phyloP scores from a whole-genome alignment of 768 basidiomycete species.

The Glaciozyma antarctica region DNA sequence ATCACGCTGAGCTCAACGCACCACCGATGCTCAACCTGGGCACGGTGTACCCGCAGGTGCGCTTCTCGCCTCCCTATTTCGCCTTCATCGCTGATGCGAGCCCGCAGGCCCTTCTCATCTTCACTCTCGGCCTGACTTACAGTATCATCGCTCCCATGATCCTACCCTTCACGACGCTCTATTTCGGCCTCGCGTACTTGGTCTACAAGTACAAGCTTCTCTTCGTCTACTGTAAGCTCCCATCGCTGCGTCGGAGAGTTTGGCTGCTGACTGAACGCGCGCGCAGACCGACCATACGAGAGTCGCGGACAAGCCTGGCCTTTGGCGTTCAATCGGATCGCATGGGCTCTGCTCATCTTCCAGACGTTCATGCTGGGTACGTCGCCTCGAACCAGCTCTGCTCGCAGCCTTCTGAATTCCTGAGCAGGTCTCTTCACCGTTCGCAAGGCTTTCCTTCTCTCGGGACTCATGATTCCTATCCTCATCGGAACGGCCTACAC shows the following conservation, averaged over 20 bases:
- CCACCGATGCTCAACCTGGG: slow-evolving; percentile 99
- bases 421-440: slow-evolving; percentile 74
- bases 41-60: slow-evolving; percentile 69
- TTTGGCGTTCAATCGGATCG: slow-evolving; percentile 79
- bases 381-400: not conserved
- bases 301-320: slow-evolving; percentile 97
- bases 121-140: slow-evolving; percentile 88
- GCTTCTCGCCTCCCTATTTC: not conserved
- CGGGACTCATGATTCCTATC: slow-evolving; percentile 63
- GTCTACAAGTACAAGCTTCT: slow-evolving; percentile 98
- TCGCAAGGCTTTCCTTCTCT: slow-evolving; percentile 52
- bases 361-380: slow-evolving; percentile 68
- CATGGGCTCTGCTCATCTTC: slow-evolving; percentile 88
- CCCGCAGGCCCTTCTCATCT: slow-evolving; percentile 73
- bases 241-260: not conserved
- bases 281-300: slow-evolving; percentile 81
- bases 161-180: slow-evolving; percentile 85
- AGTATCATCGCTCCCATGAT: slow-evolving; percentile 93
- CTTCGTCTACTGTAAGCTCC: slow-evolving; percentile 56
- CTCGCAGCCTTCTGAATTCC: not conserved
- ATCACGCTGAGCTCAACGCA: slow-evolving; percentile 90
- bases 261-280: not conserved
- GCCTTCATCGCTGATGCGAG: not conserved
- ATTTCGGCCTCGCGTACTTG: slow-evolving; percentile 90
- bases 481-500: slow-evolving; percentile 64